Percentiles rank a stretch among this genome's conserved stretches.
These are phyloP conservation scores for Kodamaea leandrae DNA, from an alignment of 805 yeast species.

Conservation along the genomic window DNA sequence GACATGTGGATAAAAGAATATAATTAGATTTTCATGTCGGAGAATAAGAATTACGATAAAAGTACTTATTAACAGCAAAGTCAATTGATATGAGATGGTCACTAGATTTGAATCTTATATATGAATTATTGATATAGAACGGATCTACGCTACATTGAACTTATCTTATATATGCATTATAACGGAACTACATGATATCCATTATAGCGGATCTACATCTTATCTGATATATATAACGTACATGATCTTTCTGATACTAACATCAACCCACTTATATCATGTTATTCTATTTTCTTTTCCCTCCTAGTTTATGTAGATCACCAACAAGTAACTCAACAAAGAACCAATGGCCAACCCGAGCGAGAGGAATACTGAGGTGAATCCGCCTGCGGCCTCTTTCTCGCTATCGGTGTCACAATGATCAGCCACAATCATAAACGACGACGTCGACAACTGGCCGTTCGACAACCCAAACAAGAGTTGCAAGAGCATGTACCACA, in stretches of 20 bases:
- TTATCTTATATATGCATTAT: too few species aligned
- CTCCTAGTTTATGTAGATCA: conserved; percentile 19
- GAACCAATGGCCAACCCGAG: conserved; percentile 81
- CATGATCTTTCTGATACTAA: too few species aligned
- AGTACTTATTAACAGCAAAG: too few species aligned
- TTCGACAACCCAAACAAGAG: conserved; percentile 80
- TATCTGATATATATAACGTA: too few species aligned
- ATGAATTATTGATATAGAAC: too few species aligned
- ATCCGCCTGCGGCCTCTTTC: conserved; percentile 92
- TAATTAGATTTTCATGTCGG: too few species aligned
- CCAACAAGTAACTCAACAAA: conserved; percentile 67
- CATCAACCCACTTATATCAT: not conserved
- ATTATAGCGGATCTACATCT: too few species aligned
- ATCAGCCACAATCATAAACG: conserved; percentile 72
- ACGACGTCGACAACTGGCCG: conserved; percentile 79
- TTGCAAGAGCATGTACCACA: conserved; percentile 66
- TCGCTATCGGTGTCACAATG: conserved; percentile 61
- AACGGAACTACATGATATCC: too few species aligned
- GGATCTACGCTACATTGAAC: too few species aligned
- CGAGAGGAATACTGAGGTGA: conserved; percentile 76
- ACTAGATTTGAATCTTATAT: too few species aligned
- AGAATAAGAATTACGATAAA: too few species aligned
- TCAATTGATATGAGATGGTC: too few species aligned
- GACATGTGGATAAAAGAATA: conserved; percentile 14
- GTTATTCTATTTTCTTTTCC: not conserved